Conservation (phyloP, 202 grass and related monocot species). For the Brachypodium distachyon region DNA sequence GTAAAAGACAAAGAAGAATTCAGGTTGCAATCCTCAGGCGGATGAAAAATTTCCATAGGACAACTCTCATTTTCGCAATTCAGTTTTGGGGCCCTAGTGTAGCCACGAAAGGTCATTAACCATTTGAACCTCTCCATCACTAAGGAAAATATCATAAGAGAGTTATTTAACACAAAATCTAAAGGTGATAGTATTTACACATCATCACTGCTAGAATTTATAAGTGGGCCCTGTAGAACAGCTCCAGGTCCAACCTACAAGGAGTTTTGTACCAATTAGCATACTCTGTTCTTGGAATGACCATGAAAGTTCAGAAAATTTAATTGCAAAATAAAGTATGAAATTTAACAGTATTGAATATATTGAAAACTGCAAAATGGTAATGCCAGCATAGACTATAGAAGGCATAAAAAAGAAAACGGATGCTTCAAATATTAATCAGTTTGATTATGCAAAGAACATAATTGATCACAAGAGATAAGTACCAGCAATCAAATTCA, state of each 20-base stretch:
- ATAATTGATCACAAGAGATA: background rate
- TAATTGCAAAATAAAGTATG: conserved; percentile 8
- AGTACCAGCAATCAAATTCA: conserved; percentile 10
- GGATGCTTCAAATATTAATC: background rate
- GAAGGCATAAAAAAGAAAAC: background rate
- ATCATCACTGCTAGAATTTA: conserved; percentile 57
- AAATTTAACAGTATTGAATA: background rate
- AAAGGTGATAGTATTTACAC: conserved; percentile 50
- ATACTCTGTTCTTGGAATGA: background rate
- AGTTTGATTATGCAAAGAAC: conserved; percentile 6
- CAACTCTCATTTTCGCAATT: conserved; percentile 86
- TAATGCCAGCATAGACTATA: background rate
- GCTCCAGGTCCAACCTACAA: conserved; percentile 94
- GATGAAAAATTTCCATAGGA: conserved; percentile 79
- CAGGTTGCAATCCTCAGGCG: conserved; percentile 96
- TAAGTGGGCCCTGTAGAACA: conserved; percentile 71
- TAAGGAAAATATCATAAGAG: background rate
- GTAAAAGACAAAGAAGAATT: conserved; percentile 95
- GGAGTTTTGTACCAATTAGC: background rate
- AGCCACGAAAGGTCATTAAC: conserved; percentile 13
- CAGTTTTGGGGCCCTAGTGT: conserved; percentile 72
- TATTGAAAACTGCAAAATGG: background rate
- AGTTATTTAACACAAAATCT: conserved; percentile 17
- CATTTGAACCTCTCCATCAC: conserved; percentile 1
- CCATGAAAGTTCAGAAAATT: background rate